Percentiles rank a stretch among this genome's conserved stretches.
Evolutionary conservation across 2,329 filamentous ascomycete species (phyloP).

Genomic region (Colletotrichum truncatum): DNA sequence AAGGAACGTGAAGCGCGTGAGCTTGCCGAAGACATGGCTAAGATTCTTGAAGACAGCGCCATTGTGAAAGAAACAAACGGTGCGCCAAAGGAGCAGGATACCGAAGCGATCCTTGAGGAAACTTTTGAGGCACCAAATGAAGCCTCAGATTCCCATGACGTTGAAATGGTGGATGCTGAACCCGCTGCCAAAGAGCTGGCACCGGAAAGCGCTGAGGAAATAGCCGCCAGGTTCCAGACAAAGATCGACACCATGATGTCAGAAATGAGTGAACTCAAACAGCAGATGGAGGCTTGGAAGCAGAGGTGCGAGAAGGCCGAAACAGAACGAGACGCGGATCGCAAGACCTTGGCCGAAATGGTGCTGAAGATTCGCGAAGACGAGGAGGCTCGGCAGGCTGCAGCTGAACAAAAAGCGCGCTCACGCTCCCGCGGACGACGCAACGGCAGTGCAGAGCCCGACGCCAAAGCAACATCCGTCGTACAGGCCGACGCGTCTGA

Average conservation of each 20-base stretch:
- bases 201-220: slow-evolving; percentile 44
- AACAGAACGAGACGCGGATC: slow-evolving; percentile 75
- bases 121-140: slow-evolving; percentile 56
- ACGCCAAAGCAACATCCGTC: not conserved
- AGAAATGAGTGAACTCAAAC: slow-evolving; percentile 84
- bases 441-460: slow-evolving; percentile 22
- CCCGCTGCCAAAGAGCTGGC: slow-evolving; percentile 37
- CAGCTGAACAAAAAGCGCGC: slow-evolving; percentile 47
- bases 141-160: slow-evolving; percentile 35
- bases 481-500: slow-evolving; percentile 3
- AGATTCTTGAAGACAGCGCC: slow-evolving; percentile 69
- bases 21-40: slow-evolving; percentile 83
- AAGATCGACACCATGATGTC: slow-evolving; percentile 79
- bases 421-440: slow-evolving; percentile 43
- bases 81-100: slow-evolving; percentile 43
- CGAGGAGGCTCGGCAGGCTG: slow-evolving; percentile 61
- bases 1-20: slow-evolving; percentile 86
- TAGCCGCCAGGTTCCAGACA: slow-evolving; percentile 64
- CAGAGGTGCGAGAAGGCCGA: slow-evolving; percentile 84
- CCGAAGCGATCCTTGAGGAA: slow-evolving; percentile 52
- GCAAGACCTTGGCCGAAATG: slow-evolving; percentile 86
- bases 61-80: slow-evolving; percentile 47
- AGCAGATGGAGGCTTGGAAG: slow-evolving; percentile 82
- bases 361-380: slow-evolving; percentile 81
- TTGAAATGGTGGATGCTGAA: slow-evolving; percentile 33